phyloP scores from a whole-genome alignment of 108 stramenopile genomes.

The Mayamaea pseudoterrestris region DNA sequence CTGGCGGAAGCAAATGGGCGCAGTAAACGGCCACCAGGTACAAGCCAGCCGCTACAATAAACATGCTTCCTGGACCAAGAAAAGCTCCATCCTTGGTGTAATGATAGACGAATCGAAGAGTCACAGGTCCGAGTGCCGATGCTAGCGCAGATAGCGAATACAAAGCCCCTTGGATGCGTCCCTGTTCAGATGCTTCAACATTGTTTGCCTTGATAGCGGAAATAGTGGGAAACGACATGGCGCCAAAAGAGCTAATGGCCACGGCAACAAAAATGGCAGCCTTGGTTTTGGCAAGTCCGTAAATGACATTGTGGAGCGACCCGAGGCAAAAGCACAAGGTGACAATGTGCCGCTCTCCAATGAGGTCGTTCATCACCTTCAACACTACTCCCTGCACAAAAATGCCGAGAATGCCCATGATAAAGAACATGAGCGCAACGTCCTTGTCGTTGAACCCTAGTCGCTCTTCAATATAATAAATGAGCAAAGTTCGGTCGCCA shows the following conservation, averaged over 20 bases:
- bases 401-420: slow-evolving; percentile 56
- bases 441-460: slow-evolving; percentile 13
- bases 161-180: slow-evolving; percentile 77
- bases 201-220: slow-evolving; percentile 79
- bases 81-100: slow-evolving; percentile 27
- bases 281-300: slow-evolving; percentile 54
- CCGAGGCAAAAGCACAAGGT: slow-evolving; percentile 47
- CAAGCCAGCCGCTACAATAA: slow-evolving; percentile 44
- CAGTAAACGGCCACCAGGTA: slow-evolving; percentile 45
- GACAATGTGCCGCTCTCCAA: slow-evolving; percentile 60
- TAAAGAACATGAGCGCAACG: slow-evolving; percentile 40
- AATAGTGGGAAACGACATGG: slow-evolving; percentile 78
- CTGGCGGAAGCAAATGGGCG: slow-evolving; percentile 51
- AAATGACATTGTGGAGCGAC: slow-evolving; percentile 31
- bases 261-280: slow-evolving; percentile 45
- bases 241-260: slow-evolving; percentile 28
- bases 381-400: slow-evolving; percentile 56
- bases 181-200: slow-evolving; percentile 63
- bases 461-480: slow-evolving; percentile 75
- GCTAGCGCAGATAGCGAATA: slow-evolving; percentile 67
- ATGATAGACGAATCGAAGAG: slow-evolving; percentile 45
- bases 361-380: slow-evolving; percentile 52
- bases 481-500: slow-evolving; percentile 55
- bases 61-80: slow-evolving; percentile 67
- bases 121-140: slow-evolving; percentile 54